Percentiles rank a stretch among this genome's conserved stretches.
Conservation (phyloP, 306 rosid species). For the Fagus crenata region DNA sequence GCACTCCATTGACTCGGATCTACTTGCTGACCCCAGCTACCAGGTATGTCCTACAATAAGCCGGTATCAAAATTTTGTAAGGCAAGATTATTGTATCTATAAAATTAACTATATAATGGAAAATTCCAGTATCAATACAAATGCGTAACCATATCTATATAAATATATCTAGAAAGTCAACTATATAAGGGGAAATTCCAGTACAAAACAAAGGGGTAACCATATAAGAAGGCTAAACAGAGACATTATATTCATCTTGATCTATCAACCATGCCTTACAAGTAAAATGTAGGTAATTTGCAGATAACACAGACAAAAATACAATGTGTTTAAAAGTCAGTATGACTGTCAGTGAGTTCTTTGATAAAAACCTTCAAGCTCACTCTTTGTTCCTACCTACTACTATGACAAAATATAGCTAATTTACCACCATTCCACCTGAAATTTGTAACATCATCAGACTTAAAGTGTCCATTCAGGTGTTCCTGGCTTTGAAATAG, state of each 20-base stretch:
- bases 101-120: not conserved
- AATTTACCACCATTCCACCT: not conserved
- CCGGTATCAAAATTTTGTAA: constrained; percentile 16
- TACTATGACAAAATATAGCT: not conserved
- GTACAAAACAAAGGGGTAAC: not conserved
- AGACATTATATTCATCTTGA: not conserved
- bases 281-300: not conserved
- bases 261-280: not conserved
- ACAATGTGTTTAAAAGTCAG: not conserved
- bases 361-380: not conserved
- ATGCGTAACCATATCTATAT: not conserved
- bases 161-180: not conserved
- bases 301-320: not conserved
- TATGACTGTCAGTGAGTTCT: not conserved
- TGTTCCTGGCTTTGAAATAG: not conserved
- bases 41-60: constrained; percentile 56
- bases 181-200: not conserved
- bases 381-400: not conserved
- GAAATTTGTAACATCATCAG: not conserved
- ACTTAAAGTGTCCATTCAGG: not conserved
- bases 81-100: not conserved
- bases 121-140: not conserved
- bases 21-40: constrained; percentile 73
- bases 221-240: not conserved
- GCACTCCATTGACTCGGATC: constrained; percentile 80